Evolutionary conservation across 2,329 filamentous ascomycete species (phyloP), one percentile per base, ranked within the genome.

Genomic region (Cercospora citrullina): DNA sequence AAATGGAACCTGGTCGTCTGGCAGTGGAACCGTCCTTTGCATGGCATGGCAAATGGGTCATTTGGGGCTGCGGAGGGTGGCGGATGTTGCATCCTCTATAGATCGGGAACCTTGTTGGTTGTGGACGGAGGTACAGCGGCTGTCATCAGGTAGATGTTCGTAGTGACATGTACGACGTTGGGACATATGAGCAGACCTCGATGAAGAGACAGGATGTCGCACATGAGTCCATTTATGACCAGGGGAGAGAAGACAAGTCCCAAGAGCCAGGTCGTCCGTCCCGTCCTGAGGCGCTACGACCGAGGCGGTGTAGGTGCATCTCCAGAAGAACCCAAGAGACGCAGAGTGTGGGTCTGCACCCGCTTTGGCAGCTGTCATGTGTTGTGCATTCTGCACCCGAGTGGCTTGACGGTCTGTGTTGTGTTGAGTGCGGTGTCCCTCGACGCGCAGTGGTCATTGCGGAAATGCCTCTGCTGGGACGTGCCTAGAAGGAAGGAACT

Each of bases 361-460:
- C 64, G 57, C 59, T 68, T 69, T 67, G 67, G 65, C 69, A 71
- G 45, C 69, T 71, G 69, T 71, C 69, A 71, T 59, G 63, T 68
- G 59, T 51, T 26, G 62, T 36, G 39, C 31, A 51, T 63, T 30
- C 26, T 28, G 63, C 53, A 59, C 16, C 33, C 30, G 21, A 39
- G 39, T 63, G 60, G 45, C 42, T 8, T 36, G 42, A 14, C 18
- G 10, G 33, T 39, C 14, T 39, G 33, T 39, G 33, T 39, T 39
- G 33, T 39, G 33, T 39, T 39, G 33, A 39, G 33, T 39, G 14
- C 36, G 36, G 36, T 42, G 36, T 42, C 36, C n/a, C 36, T 21
- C 58, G 39, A 36, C 30, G 59, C 59, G 33, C 21, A 14, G 45
- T 61, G 59, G 45, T 61, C 59, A 60, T 36, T 60, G 58, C 58